A percentile compares a stretch with the other conserved stretches of the same genome.
phyloP scores from a whole-genome alignment of 2,329 filamentous ascomycete species.

The Hypoxylon sp. region DNA sequence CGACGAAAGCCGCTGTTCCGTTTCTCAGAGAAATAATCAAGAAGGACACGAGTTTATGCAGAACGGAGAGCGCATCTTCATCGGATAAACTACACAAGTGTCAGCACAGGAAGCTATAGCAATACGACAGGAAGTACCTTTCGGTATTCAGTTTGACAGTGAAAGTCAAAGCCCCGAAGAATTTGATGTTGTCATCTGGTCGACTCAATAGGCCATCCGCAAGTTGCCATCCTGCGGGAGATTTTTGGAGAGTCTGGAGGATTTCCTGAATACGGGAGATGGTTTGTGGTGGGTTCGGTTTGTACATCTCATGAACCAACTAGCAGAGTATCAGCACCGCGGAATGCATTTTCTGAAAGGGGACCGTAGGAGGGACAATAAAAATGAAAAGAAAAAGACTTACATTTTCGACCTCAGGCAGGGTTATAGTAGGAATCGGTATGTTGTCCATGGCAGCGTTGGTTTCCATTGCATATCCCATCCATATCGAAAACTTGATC shows the following conservation, averaged over 20 bases:
- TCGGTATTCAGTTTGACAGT: constrained; percentile 96
- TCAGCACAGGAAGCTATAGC: not conserved
- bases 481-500: constrained; percentile 43
- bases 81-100: constrained; percentile 64
- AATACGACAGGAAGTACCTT: constrained; percentile 64
- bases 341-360: not conserved
- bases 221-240: constrained; percentile 85
- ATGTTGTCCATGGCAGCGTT: constrained; percentile 46
- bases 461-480: constrained; percentile 35
- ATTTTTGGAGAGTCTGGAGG: constrained; percentile 82
- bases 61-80: constrained; percentile 69
- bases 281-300: constrained; percentile 62
- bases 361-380: not conserved
- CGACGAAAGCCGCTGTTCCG: constrained; percentile 70
- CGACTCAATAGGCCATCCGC: constrained; percentile 80
- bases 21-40: constrained; percentile 67
- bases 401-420: constrained; percentile 49
- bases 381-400: constrained; percentile 18
- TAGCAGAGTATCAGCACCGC: constrained; percentile 35
- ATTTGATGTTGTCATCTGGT: constrained; percentile 80
- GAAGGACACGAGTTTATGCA: constrained; percentile 73
- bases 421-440: constrained; percentile 43
- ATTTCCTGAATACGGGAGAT: constrained; percentile 74
- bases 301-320: constrained; percentile 67
- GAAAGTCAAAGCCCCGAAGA: constrained; percentile 93